phyloP scores from a whole-genome alignment of 2,329 filamentous ascomycete genomes.

The Neofusicoccum parvum region DNA sequence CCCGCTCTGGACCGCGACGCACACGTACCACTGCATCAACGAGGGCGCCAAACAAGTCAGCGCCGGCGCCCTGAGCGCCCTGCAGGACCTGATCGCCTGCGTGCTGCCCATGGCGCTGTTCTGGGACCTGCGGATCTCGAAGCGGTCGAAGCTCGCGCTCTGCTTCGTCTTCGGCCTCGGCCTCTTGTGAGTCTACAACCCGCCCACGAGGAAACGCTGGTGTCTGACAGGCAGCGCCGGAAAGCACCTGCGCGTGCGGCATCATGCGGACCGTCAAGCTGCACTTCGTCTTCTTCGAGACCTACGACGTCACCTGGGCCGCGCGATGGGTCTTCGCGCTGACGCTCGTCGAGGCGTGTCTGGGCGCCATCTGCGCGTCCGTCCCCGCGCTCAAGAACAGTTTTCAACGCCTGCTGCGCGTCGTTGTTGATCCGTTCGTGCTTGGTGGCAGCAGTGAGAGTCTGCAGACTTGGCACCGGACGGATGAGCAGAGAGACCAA shows the following conservation, averaged over 20 bases:
- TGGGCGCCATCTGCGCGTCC: slow-evolving; percentile 47
- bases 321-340: slow-evolving; percentile 44
- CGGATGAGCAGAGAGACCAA: too few relatives aligned
- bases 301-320: slow-evolving; percentile 45
- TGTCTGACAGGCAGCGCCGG: too few relatives aligned
- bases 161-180: slow-evolving; percentile 49
- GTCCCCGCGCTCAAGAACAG: slow-evolving; percentile 48
- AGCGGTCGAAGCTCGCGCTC: slow-evolving; percentile 46
- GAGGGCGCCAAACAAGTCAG: slow-evolving; percentile 43
- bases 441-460: not conserved
- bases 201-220: too few relatives aligned
- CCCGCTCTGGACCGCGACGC: slow-evolving; percentile 32
- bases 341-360: slow-evolving; percentile 45
- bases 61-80: slow-evolving; percentile 41
- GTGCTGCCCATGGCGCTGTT: slow-evolving; percentile 48
- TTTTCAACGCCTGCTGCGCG: slow-evolving; percentile 23
- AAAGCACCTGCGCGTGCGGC: slow-evolving; percentile 37
- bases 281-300: slow-evolving; percentile 35
- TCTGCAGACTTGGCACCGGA: too few relatives aligned
- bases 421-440: not conserved
- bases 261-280: slow-evolving; percentile 44
- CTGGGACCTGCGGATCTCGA: slow-evolving; percentile 46
- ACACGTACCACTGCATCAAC: slow-evolving; percentile 38
- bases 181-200: slow-evolving; percentile 37
- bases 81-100: slow-evolving; percentile 46